These are phyloP conservation scores for Avena insularis DNA, from an alignment of 176 grass and related monocot species.

Conservation along the genomic window DNA sequence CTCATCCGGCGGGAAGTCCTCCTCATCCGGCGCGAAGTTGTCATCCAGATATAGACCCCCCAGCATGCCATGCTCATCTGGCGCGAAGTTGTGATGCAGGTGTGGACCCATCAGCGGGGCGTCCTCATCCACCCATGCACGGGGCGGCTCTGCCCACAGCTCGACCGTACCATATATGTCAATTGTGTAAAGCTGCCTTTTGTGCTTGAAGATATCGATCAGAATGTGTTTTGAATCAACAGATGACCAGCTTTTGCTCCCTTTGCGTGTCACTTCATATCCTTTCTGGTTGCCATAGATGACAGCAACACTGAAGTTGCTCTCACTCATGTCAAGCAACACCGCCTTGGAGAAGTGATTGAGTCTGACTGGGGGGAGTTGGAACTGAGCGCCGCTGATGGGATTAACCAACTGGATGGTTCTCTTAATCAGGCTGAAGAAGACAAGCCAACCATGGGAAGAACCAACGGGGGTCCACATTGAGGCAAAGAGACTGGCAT, in stretches of 20 bases:
- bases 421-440: conserved; percentile 28
- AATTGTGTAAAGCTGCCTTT: conserved; percentile 49
- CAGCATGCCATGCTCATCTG: too few species aligned
- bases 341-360: conserved; percentile 42
- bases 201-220: conserved; percentile 56
- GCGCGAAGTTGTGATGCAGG: too few species aligned
- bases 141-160: conserved; percentile 55
- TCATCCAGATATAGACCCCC: too few species aligned
- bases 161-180: conserved; percentile 49
- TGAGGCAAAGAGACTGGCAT: conserved; percentile 29
- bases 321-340: conserved; percentile 56
- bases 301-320: conserved; percentile 51
- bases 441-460: conserved; percentile 61
- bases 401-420: conserved; percentile 52
- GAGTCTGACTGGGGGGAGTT: conserved; percentile 39
- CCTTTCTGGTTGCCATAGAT: conserved; percentile 41
- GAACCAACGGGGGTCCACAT: conserved; percentile 54
- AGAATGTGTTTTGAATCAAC: conserved; percentile 46
- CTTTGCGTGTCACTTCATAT: conserved; percentile 48
- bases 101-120: background rate
- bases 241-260: conserved; percentile 48
- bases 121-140: conserved; percentile 47
- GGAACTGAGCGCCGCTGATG: conserved; percentile 36
- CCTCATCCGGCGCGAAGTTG: too few species aligned
- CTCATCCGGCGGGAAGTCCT: too few species aligned